These are phyloP conservation scores for Sanguinoderma infundibulare DNA, from an alignment of 1,284 basidiomycete genomes.

Conservation along the genomic window DNA sequence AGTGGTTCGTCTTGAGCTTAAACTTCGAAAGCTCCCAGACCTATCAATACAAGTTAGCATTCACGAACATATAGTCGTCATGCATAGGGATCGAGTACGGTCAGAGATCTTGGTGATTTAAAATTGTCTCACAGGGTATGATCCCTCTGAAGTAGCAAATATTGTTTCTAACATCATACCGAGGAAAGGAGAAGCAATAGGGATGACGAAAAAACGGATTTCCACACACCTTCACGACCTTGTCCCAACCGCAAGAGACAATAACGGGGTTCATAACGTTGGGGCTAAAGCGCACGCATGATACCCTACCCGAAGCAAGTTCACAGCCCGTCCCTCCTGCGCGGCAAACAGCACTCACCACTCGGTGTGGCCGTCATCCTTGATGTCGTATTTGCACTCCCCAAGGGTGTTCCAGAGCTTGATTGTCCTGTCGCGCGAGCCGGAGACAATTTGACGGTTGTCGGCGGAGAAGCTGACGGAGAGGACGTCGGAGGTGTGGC, in stretches of 20 bases:
- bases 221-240: conserved; percentile 98
- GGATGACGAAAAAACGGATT: conserved; percentile 2
- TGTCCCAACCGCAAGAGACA: conserved; percentile 99
- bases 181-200: conserved; percentile 21
- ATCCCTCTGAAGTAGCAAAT: conserved; percentile 88
- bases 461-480: conserved; percentile 98
- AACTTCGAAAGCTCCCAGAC: conserved; percentile 99
- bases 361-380: conserved; percentile 97
- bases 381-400: conserved; percentile 99
- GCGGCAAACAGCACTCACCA: conserved; percentile 61
- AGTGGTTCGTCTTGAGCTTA: conserved; percentile 99
- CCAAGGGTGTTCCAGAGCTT: conserved; percentile 99
- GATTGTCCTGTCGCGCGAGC: conserved; percentile 96
- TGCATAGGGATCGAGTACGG: conserved; percentile 28
- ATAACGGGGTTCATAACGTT: conserved; percentile 99
- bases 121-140: conserved; percentile 67
- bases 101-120: conserved; percentile 83
- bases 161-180: conserved; percentile 56
- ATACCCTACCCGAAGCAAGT: conserved; percentile 70
- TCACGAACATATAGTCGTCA: not conserved
- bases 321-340: conserved; percentile 9
- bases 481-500: conserved; percentile 97
- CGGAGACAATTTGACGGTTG: conserved; percentile 99
- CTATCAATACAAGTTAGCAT: conserved; percentile 48
- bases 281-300: conserved; percentile 99